phyloP scores from a whole-genome alignment of 1,284 basidiomycete genomes.

The Pseudozyma thailandica region DNA sequence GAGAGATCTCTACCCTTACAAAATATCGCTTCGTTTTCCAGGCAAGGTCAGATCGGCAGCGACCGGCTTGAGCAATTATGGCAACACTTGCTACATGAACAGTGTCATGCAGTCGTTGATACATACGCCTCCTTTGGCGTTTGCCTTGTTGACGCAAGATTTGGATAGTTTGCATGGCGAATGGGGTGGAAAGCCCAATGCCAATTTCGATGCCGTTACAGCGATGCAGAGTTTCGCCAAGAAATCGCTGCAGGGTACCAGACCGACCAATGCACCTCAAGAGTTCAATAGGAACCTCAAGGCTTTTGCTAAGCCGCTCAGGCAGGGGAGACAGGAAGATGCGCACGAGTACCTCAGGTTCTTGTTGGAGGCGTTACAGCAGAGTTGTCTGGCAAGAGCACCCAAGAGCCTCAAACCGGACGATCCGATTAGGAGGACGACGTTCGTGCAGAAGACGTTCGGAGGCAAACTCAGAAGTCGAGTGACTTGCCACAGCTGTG shows the following conservation, averaged over 20 bases:
- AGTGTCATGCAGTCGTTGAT: constrained; percentile 92
- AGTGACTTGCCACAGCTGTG: constrained; percentile 86
- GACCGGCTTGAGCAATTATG: constrained; percentile 83
- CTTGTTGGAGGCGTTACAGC: constrained; percentile 89
- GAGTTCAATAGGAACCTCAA: constrained; percentile 62
- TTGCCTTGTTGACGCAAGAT: constrained; percentile 74
- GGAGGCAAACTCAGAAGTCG: constrained; percentile 91
- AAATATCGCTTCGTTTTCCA: constrained; percentile 50
- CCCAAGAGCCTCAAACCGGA: constrained; percentile 74
- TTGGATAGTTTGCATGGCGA: constrained; percentile 70
- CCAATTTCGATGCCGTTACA: constrained; percentile 56
- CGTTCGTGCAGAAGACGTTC: constrained; percentile 93
- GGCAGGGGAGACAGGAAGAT: constrained; percentile 92
- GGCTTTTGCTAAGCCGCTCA: constrained; percentile 90
- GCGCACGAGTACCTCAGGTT: constrained; percentile 98
- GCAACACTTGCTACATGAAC: constrained; percentile 98
- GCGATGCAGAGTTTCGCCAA: constrained; percentile 75
- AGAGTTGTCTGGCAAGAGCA: constrained; percentile 79
- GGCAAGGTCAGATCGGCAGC: constrained; percentile 35
- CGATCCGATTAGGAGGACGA: constrained; percentile 79
- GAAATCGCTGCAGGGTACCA: constrained; percentile 36
- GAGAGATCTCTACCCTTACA: constrained; percentile 44
- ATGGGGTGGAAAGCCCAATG: constrained; percentile 42
- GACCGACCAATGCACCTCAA: constrained; percentile 42
- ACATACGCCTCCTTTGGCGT: constrained; percentile 89